A percentile compares a stretch with the other conserved stretches of the same genome.
These are phyloP conservation scores for Cyclostephanos tholiformis DNA, from an alignment of 108 stramenopile species.

Conservation along the genomic window DNA sequence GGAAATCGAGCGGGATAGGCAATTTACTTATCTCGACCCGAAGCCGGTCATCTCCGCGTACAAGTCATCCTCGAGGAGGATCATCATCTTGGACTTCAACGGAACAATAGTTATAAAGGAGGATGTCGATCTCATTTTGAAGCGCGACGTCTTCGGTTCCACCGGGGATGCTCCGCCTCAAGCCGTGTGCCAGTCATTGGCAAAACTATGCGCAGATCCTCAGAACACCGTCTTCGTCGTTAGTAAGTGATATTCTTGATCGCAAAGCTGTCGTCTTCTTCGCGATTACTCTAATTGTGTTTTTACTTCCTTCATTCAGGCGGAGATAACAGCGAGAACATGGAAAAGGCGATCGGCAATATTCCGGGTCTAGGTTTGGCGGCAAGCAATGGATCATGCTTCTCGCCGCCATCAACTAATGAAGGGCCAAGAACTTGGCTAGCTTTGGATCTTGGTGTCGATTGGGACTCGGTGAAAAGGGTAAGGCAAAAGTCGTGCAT, in stretches of 20 bases:
- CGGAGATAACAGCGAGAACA: conserved; percentile 42
- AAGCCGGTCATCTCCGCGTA: conserved; percentile 49
- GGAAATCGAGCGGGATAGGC: conserved; percentile 15
- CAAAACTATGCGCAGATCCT: conserved; percentile 49
- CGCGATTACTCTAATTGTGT: neutral
- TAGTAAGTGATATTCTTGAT: conserved; percentile 13
- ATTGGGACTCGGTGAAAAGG: conserved; percentile 54
- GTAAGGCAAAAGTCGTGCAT: neutral
- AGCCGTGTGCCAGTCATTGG: conserved; percentile 45
- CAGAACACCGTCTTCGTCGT: conserved; percentile 64
- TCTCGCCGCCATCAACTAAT: conserved; percentile 37
- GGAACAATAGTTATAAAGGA: conserved; percentile 78
- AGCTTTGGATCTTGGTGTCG: conserved; percentile 59
- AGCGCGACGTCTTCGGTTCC: conserved; percentile 62
- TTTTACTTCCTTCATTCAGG: neutral
- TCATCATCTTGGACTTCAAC: conserved; percentile 80
- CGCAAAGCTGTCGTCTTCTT: neutral
- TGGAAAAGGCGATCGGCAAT: conserved; percentile 50
- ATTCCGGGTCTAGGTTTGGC: conserved; percentile 55
- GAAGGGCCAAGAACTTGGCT: conserved; percentile 27
- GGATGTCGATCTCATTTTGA: conserved; percentile 65
- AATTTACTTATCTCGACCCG: conserved; percentile 30
- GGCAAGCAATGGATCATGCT: conserved; percentile 65
- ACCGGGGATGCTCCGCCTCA: conserved; percentile 44
- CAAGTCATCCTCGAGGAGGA: conserved; percentile 41